Conservation (phyloP, 1,139 yeast species). For the Saccharomyces uvarum region DNA sequence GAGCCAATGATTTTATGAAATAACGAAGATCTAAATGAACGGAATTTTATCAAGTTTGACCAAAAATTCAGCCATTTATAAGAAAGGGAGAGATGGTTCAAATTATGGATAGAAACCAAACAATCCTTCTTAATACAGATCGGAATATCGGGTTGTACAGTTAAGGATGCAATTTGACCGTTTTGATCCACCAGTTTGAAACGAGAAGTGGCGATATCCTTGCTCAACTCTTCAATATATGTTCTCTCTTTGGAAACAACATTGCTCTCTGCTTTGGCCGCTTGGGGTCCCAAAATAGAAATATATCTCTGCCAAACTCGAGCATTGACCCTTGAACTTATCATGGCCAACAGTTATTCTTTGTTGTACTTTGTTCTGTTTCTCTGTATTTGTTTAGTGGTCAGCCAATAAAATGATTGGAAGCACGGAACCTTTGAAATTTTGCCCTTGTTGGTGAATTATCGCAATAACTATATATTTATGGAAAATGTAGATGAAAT, state of each 20-base stretch:
- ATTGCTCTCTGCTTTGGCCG: background rate
- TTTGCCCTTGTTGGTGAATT: background rate
- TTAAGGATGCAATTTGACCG: slow-evolving; percentile 17
- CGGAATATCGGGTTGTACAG: slow-evolving; percentile 20
- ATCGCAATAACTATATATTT: background rate
- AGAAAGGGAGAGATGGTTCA: slow-evolving; percentile 12
- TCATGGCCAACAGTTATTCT: background rate
- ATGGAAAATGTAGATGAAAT: background rate
- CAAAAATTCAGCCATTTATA: slow-evolving; percentile 21
- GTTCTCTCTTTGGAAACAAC: background rate
- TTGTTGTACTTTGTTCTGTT: background rate
- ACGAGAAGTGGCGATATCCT: slow-evolving; percentile 5
- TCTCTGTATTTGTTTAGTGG: background rate
- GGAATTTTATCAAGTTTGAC: slow-evolving; percentile 16
- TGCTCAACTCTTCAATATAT: slow-evolving; percentile 2
- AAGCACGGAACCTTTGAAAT: slow-evolving; percentile 1
- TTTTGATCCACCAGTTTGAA: slow-evolving; percentile 19
- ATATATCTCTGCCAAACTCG: background rate
- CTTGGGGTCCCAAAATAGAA: background rate
- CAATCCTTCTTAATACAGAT: slow-evolving; percentile 21
- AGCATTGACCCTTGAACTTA: background rate
- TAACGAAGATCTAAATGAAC: slow-evolving; percentile 15
- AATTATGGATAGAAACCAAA: slow-evolving; percentile 14
- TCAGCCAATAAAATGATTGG: background rate
- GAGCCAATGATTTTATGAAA: slow-evolving; percentile 19